Conservation (phyloP, 148 eudicot species). For the Spergularia bocconei region DNA sequence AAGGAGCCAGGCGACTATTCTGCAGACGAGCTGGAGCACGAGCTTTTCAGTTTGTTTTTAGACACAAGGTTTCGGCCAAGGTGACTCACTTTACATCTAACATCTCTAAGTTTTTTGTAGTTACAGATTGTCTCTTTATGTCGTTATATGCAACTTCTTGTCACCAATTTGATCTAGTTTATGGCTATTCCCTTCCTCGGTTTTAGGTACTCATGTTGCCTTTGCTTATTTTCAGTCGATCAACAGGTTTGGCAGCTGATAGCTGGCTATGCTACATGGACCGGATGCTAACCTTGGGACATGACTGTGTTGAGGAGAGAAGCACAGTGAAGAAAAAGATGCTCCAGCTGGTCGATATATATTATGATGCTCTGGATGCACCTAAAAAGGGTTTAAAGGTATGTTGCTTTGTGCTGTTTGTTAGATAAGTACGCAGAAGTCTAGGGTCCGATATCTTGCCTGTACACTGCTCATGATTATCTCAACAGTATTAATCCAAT, state of each 20-base stretch:
- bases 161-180: too few relatives aligned
- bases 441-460: neutral
- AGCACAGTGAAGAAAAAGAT: conserved; percentile 31
- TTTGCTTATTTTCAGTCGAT: conserved; percentile 37
- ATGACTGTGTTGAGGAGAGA: conserved; percentile 35
- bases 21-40: conserved; percentile 39
- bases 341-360: conserved; percentile 42
- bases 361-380: conserved; percentile 90
- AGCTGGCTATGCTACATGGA: conserved; percentile 74
- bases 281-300: conserved; percentile 49
- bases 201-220: neutral
- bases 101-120: neutral
- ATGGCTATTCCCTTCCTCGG: too few relatives aligned
- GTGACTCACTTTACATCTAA: conserved; percentile 27
- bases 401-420: conserved; percentile 18
- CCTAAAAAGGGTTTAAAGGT: conserved; percentile 79
- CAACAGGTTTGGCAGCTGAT: conserved; percentile 57
- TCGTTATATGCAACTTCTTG: too few relatives aligned
- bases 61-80: conserved; percentile 41
- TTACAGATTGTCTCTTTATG: too few relatives aligned
- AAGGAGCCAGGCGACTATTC: conserved; percentile 41
- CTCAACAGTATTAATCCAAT: too few relatives aligned
- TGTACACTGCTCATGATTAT: neutral
- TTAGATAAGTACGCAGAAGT: neutral
- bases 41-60: conserved; percentile 42